Base-by-base conservation (phyloP, 768 basidiomycete species). In the Zangia roseola region DNA sequence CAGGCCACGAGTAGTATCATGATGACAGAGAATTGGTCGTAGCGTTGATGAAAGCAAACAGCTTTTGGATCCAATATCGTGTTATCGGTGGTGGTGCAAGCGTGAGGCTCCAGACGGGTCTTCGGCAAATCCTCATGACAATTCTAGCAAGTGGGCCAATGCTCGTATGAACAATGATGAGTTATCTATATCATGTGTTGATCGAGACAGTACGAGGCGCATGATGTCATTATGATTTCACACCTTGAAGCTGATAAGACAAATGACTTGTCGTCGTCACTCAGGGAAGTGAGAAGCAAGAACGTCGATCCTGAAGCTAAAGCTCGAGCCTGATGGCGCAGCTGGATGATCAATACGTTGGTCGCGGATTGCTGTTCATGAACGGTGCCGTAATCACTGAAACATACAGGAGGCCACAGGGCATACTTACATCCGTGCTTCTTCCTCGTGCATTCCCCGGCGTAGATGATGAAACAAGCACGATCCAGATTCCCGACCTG, bases 381-480 rank as follows among this genome's bases (percentile, higher is more conserved):
- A 45, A 60, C 10, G 38, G 28, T 41, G 30, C 41, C 49, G 47
- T 51, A 26, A 57, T 36, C 23, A 8, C 50, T 53, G 30, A 47
- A 47, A 31, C 38, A 39, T 19, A 26, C 43, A 26, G 25, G 26
- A 24, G 47, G 21, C 19, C 16, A 24, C 24, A 31, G 14, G 14
- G 14, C 31, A 16, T 16, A 16, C 33, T 30, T 16, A 37, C 38
- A 6, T n/a, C 40, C 48, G 36, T 36, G 52, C 40, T 40, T 45
- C 47, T 21, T 51, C 60, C 58, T 57, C 52, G 33, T 57, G 52
- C 23, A 40, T 35, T 17, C 23, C 12, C 31, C n/a, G 34, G 45
- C 7, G 25, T 19, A 40, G 47, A 49, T 47, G 25, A 35, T 30
- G 36, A 48, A 34, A 21, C 26, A 17, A 45, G 40, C 40, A 16